These are phyloP conservation scores for Dissophora ornata DNA, from an alignment of 192 early-diverging fungal species.

Conservation along the genomic window DNA sequence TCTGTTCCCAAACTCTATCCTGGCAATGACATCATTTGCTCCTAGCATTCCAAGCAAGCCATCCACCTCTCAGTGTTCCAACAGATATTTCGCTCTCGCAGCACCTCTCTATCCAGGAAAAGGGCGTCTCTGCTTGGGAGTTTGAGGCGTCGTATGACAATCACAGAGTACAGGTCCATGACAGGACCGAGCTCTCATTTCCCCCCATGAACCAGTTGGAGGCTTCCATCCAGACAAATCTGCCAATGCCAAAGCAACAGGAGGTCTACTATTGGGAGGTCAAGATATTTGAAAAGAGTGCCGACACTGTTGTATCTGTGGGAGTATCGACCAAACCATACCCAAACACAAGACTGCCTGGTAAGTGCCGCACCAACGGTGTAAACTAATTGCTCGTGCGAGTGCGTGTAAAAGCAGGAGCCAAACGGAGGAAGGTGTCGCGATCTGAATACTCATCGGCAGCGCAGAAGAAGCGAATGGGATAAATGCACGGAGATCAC, in stretches of 20 bases:
- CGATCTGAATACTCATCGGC: no score
- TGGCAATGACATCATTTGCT: background rate
- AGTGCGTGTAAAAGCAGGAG: no score
- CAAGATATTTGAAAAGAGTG: slow-evolving; percentile 82
- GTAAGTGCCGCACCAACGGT: no score
- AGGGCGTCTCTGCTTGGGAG: slow-evolving; percentile 88
- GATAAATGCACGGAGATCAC: no score
- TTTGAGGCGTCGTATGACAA: slow-evolving; percentile 76
- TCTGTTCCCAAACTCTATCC: background rate
- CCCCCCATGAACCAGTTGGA: slow-evolving; percentile 66
- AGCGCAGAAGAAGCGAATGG: background rate
- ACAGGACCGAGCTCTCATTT: slow-evolving; percentile 80
- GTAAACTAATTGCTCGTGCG: background rate
- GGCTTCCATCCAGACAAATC: slow-evolving; percentile 81
- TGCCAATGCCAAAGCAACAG: slow-evolving; percentile 83
- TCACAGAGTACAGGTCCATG: slow-evolving; percentile 67
- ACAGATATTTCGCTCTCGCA: slow-evolving; percentile 83
- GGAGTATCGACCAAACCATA: slow-evolving; percentile 84
- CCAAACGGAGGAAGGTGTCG: no score
- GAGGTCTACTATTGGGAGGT: slow-evolving; percentile 90
- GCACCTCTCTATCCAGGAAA: slow-evolving; percentile 79
- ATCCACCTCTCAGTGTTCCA: slow-evolving; percentile 79
- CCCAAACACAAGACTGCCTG: slow-evolving; percentile 73
- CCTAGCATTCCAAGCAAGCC: slow-evolving; percentile 75
- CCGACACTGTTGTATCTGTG: slow-evolving; percentile 73